Evolutionary conservation across 306 rosid species (phyloP), one percentile per base, ranked within the genome.

Genomic region (Quercus bicolor): DNA sequence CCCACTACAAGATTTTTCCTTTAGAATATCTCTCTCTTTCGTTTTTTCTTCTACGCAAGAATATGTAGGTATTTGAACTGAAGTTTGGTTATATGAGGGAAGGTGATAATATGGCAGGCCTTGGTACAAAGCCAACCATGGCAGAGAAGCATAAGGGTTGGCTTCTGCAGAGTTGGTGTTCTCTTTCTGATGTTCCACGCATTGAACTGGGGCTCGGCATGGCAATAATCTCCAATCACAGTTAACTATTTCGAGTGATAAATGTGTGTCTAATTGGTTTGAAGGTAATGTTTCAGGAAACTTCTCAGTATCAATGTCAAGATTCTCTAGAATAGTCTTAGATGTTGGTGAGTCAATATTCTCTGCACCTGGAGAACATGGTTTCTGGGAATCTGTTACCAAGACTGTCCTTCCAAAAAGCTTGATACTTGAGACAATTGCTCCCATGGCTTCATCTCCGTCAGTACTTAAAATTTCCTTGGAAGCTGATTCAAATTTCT

Each of bases 361-460:
- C 76, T 84, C 84, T 1, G 80, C 78, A 54, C 70, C 82, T 26
- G 74, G 33, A 54, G 77, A 68, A 43, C 77, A 37, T 62, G 84
- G 73, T 78, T 68, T 85, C 78, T 72, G 85, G 68, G 45, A 29
- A 59, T 75, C 97, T 16, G 79, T 43, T 66, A 91, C 79, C 61
- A 79, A 80, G 61, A 95, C 84, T 51, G 90, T 91, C 81, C 87
- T 90, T 73, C 99, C 99, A 80, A 95, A 95, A 61, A 95, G 92
- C 88, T 91, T 95, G 55, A 95, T 88, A 70, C 89, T 88, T 19
- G 79, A 40, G 66, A 74, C 40, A 5, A 56, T 57, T 65, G 79
- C 76, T n/a, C 19, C 55, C 6, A 52, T 60, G 45, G 72, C 57
- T 20, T 82, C 73, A 59, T 86, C 89, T 5, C 78, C 86, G 18